A percentile compares a stretch with the other conserved stretches of the same genome.
Evolutionary conservation across 306 rosid species (phyloP).

Genomic region (Casuarina glauca): DNA sequence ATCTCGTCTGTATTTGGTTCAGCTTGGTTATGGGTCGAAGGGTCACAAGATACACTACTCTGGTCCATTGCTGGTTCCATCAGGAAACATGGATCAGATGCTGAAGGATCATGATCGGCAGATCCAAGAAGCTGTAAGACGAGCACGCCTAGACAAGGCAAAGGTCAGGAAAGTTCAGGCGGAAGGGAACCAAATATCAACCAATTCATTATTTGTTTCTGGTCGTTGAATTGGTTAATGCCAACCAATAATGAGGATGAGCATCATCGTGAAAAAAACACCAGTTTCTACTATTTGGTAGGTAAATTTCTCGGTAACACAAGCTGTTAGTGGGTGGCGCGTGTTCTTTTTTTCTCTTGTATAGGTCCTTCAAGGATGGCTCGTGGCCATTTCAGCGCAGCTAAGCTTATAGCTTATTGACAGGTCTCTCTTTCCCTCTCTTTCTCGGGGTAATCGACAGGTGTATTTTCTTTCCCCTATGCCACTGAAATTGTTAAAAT

Average conservation of each 20-base stretch:
- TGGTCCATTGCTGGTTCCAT: slow-evolving; percentile 92
- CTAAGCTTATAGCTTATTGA: slow-evolving; percentile 45
- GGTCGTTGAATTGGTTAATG: slow-evolving; percentile 63
- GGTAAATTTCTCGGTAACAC: slow-evolving; percentile 28
- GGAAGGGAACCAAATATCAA: slow-evolving; percentile 69
- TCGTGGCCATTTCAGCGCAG: slow-evolving; percentile 42
- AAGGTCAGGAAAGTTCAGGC: slow-evolving; percentile 73
- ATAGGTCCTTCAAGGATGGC: slow-evolving; percentile 48
- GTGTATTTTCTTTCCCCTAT: slow-evolving; percentile 42
- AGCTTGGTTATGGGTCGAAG: slow-evolving; percentile 91
- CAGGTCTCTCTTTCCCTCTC: slow-evolving; percentile 27
- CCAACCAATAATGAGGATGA: slow-evolving; percentile 29
- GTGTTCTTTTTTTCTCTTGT: slow-evolving; percentile 27
- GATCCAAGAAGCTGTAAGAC: slow-evolving; percentile 90
- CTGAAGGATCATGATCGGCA: slow-evolving; percentile 97
- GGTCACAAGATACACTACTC: slow-evolving; percentile 96
- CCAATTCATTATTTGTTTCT: slow-evolving; percentile 85
- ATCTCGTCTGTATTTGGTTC: slow-evolving; percentile 20
- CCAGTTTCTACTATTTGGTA: slow-evolving; percentile 32
- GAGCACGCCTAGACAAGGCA: slow-evolving; percentile 91
- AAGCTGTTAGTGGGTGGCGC: slow-evolving; percentile 30
- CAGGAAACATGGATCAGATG: slow-evolving; percentile 95
- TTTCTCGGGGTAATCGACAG: slow-evolving; percentile 10
- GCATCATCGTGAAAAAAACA: slow-evolving; percentile 30
- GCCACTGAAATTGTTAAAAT: slow-evolving; percentile 37